These are phyloP conservation scores for Neoboletus subvelutipes DNA, from an alignment of 768 basidiomycete genomes.

Conservation along the genomic window DNA sequence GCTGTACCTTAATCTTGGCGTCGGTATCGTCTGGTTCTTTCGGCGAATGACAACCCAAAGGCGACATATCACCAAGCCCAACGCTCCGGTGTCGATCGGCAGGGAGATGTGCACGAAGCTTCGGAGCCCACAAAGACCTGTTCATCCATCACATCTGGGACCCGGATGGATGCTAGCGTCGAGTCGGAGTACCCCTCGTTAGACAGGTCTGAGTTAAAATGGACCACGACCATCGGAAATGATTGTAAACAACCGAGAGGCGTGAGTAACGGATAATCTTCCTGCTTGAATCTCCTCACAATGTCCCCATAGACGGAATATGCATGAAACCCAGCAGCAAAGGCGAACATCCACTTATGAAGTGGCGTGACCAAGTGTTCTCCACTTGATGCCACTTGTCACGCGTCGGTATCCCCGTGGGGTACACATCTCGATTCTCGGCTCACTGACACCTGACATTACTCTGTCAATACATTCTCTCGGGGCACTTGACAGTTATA, in stretches of 20 bases:
- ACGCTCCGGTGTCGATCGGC: neutral
- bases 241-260: neutral
- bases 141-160: neutral
- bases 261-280: conserved; percentile 19
- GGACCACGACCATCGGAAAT: neutral
- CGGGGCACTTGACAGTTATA: neutral
- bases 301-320: conserved; percentile 6
- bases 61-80: neutral
- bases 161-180: neutral
- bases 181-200: too few relatives aligned
- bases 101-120: neutral
- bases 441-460: neutral
- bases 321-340: conserved; percentile 1
- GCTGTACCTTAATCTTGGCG: neutral
- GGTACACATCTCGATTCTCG: neutral
- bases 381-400: neutral
- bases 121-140: too few relatives aligned
- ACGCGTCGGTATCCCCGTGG: too few relatives aligned
- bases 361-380: conserved; percentile 15
- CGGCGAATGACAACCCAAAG: neutral
- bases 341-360: conserved; percentile 5
- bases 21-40: neutral
- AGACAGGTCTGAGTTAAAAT: neutral
- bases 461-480: neutral
- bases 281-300: conserved; percentile 6